Base-by-base conservation (phyloP, 1,284 basidiomycete species). In the Rhodotorula sp. region DNA sequence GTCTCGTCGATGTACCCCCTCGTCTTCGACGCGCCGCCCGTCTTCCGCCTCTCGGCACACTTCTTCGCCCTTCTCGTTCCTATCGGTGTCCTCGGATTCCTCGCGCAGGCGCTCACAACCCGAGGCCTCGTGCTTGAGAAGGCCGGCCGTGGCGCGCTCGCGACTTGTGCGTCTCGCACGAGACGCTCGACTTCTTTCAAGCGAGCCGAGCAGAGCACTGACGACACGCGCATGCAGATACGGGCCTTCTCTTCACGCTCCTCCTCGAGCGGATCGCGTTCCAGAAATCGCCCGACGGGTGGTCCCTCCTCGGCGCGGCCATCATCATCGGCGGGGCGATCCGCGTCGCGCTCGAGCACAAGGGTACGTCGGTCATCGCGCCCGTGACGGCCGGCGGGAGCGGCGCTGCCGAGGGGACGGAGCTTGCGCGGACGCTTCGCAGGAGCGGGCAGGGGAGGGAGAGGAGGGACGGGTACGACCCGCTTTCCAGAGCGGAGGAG, bases 301-400 rank as follows among this genome's bases (percentile, higher is more conserved):
- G 75, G 55, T 75, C 72, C 21, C 44, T 77, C 37, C 44, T 77
- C 46, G 78, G 78, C 21, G 75, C 76, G 17, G 10, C 37, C 29
- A 77, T 79, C 67, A 79, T 79, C 54, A 60, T 79, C 36, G 74
- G 72, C 4, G 73, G 75, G 5, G 78, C 77, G 15, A 51, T 77
- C 32, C 70, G 70, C 27, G 76, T 79, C 39, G 78, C 76, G 22
- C 44, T 77, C 1, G 67, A 70, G 48, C 73, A 70, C 39, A 62
- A 70, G 59, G 19, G n/a, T 0, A n/a, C 27, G 46, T 27, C 36
- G 9, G 7, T 39, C 19, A 32, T 37, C 8, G 27, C 56, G 2
- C n/a, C 64, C 32, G 34, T 17, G 17, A 39, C 51, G 44, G 22
- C 44, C 13, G 53, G 50, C 25, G 61, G 10, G 36, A 15, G 48